These are phyloP conservation scores for Dispira simplex DNA, from an alignment of 192 early-diverging fungal species.

Conservation along the genomic window DNA sequence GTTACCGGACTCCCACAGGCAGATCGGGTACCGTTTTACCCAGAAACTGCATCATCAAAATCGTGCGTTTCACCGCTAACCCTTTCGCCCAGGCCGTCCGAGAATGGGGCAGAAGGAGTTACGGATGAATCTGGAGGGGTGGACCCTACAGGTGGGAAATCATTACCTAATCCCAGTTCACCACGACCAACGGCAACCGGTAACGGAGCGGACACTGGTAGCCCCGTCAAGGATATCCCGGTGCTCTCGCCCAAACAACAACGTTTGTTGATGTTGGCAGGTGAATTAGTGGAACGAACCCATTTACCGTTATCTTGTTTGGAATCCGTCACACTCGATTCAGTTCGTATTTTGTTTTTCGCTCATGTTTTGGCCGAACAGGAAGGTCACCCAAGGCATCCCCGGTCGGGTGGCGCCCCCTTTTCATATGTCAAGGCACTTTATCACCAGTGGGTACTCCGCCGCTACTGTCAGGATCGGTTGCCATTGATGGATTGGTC, in stretches of 20 bases:
- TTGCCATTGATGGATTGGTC: not conserved
- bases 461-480: not conserved
- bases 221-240: not conserved
- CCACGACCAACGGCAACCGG: not conserved
- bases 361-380: not conserved
- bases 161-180: not conserved
- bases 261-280: not conserved
- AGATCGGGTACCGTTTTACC: not conserved
- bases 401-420: not conserved
- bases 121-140: not conserved
- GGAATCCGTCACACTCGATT: not conserved
- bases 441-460: not conserved
- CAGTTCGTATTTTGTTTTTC: not conserved
- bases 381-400: not conserved
- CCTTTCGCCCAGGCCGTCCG: not conserved
- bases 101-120: not conserved
- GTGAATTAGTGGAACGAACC: not conserved
- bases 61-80: not conserved
- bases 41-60: not conserved
- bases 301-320: not conserved
- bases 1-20: not conserved
- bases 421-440: not conserved
- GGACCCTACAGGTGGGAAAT: not conserved
- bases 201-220: not conserved
- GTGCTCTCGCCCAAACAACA: not conserved